Evolutionary conservation across 169 alveolate genomes (phyloP), one percentile per base, ranked within the genome.

Genomic region (Cryptosporidium tyzzeri): DNA sequence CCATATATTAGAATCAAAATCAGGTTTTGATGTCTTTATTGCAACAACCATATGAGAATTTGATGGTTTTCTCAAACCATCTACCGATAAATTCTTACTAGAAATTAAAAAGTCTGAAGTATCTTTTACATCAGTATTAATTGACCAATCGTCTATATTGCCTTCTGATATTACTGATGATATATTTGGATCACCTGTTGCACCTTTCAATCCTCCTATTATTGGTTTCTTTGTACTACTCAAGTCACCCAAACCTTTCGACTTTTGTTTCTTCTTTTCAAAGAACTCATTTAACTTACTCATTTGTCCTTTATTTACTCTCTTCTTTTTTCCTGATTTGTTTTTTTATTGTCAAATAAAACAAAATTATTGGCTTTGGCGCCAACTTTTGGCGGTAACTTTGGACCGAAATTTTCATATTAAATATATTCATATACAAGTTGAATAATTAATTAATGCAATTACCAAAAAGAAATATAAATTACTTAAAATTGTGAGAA

Each of bases 1-100:
- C 89, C 89, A 80, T 29, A 80, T 80, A 62, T 80, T 80, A 37
- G 89, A 80, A 65, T 80, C 89, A 65, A 80, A 80, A 26, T 80
- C 89, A 61, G 89, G 89, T 29, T 80, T 80, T 1, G 89, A 80
- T 9, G 89, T 80, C 68, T 80, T 80, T 26, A 80, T 67, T 61
- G 69, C 89, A 33, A 80, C 89, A 10, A 80, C 75, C 75, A 80
- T 61, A 26, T 80, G 89, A 50, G 75, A 45, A 65, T 14, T 65
- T 37, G 73, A 12, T 9, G 80, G n/a, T 33, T 67, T 80, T 18
- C 75, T 61, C 6, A 80, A 26, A n/a, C 89, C 89, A 18, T 59
- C 73, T 0, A 48, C 26, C 7, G 75, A 41, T 9, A 80, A 39
- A 29, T 59, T 62, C 9, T 59, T 62, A 8, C 51, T 45, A 21